A percentile compares a stretch with the other conserved stretches of the same genome.
These are phyloP conservation scores for Phylloporus arenicola DNA, from an alignment of 768 basidiomycete genomes.

Conservation along the genomic window DNA sequence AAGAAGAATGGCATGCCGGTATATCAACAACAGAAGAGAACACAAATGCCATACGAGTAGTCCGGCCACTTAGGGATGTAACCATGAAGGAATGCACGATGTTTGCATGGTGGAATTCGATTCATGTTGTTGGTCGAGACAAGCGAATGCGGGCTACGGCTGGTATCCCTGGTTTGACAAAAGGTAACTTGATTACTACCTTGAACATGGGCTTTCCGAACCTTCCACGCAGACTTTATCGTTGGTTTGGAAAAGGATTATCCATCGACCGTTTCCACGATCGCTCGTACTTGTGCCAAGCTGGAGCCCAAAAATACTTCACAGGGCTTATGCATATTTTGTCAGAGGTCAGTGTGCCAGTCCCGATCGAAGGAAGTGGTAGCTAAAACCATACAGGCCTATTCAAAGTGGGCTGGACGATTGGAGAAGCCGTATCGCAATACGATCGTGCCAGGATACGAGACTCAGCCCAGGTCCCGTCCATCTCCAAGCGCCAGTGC, in stretches of 20 bases:
- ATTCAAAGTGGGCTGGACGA: conserved; percentile 58
- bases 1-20: conserved; percentile 61
- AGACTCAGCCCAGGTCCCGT: conserved; percentile 13
- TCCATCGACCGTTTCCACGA: conserved; percentile 82
- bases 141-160: conserved; percentile 43
- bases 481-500: conserved; percentile 2
- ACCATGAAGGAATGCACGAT: conserved; percentile 75
- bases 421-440: conserved; percentile 73
- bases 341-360: conserved; percentile 48
- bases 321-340: conserved; percentile 50
- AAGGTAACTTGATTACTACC: conserved; percentile 40
- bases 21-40: conserved; percentile 4
- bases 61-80: conserved; percentile 67
- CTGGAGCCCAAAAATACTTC: conserved; percentile 59
- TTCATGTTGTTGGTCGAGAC: conserved; percentile 49
- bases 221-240: conserved; percentile 57
- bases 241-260: conserved; percentile 75
- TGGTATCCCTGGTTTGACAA: conserved; percentile 62
- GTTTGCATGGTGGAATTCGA: conserved; percentile 69
- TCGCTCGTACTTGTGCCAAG: conserved; percentile 76
- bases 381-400: conserved; percentile 39
- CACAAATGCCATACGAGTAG: conserved; percentile 38
- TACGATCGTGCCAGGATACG: conserved; percentile 42
- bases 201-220: not conserved
- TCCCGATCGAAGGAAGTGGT: not conserved